These are phyloP conservation scores for Aspergillus pseudoglaucus DNA, from an alignment of 2,329 filamentous ascomycete genomes.

Conservation along the genomic window DNA sequence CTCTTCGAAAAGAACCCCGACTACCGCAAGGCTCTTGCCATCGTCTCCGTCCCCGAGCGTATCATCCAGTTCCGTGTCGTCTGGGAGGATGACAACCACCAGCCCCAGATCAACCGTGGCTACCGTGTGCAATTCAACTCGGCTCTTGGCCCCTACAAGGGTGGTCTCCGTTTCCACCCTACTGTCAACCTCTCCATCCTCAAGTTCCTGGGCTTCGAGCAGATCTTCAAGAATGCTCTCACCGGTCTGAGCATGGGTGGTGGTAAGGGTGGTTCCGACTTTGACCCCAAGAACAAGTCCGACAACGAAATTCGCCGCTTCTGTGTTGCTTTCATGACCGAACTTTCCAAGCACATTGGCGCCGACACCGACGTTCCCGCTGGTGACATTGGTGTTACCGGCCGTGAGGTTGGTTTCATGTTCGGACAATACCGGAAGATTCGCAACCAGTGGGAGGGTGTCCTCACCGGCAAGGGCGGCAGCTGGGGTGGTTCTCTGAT, in stretches of 20 bases:
- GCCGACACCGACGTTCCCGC: slow-evolving; percentile 94
- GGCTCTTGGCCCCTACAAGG: slow-evolving; percentile 95
- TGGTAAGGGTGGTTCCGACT: slow-evolving; percentile 96
- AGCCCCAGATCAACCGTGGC: slow-evolving; percentile 82
- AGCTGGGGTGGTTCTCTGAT: slow-evolving; percentile 91
- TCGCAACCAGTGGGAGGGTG: slow-evolving; percentile 88
- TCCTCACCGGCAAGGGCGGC: slow-evolving; percentile 91
- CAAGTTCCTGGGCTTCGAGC: slow-evolving; percentile 98
- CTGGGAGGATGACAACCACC: slow-evolving; percentile 91
- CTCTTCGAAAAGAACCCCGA: slow-evolving; percentile 93
- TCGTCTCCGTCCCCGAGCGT: slow-evolving; percentile 87
- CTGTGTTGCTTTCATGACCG: slow-evolving; percentile 92
- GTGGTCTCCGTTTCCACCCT: slow-evolving; percentile 90
- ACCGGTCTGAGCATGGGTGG: slow-evolving; percentile 94
- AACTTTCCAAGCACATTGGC: slow-evolving; percentile 92
- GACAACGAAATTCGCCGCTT: slow-evolving; percentile 97
- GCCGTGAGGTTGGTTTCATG: slow-evolving; percentile 87
- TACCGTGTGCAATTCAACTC: slow-evolving; percentile 99
- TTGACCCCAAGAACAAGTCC: slow-evolving; percentile 97
- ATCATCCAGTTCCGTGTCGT: slow-evolving; percentile 94
- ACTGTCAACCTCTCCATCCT: slow-evolving; percentile 59
- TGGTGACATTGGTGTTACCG: slow-evolving; percentile 90
- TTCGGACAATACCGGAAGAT: slow-evolving; percentile 90
- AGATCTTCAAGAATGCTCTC: slow-evolving; percentile 99
- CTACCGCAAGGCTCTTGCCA: slow-evolving; percentile 82